phyloP scores from a whole-genome alignment of 257 asterid species.

The Lycium barbarum region DNA sequence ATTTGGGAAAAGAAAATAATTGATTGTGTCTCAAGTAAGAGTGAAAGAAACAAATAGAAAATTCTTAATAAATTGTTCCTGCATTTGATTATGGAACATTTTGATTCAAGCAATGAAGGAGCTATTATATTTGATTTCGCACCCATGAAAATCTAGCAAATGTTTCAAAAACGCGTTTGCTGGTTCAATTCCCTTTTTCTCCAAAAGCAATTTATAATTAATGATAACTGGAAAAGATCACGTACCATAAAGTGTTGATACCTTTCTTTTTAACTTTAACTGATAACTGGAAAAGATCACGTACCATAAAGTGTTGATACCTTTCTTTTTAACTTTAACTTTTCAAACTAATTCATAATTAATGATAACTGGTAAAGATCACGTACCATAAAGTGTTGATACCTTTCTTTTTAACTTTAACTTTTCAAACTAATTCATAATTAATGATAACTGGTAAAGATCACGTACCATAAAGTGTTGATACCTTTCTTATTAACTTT shows the following conservation, averaged over 20 bases:
- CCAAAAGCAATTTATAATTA: neutral
- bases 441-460: too few relatives aligned
- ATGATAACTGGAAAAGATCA: neutral
- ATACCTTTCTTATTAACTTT: too few relatives aligned
- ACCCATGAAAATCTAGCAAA: neutral
- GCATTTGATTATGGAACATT: neutral
- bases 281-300: neutral
- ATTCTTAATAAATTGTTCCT: neutral
- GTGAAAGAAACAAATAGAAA: neutral
- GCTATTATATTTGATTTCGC: too few relatives aligned
- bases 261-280: neutral
- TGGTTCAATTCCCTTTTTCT: neutral
- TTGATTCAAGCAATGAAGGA: neutral
- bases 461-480: too few relatives aligned
- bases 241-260: neutral
- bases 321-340: neutral
- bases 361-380: too few relatives aligned
- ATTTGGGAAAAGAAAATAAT: neutral
- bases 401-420: neutral
- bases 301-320: neutral
- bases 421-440: too few relatives aligned
- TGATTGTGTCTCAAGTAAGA: neutral
- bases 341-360: neutral
- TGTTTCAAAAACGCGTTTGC: neutral
- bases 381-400: neutral